Percentiles rank a stretch among this genome's conserved stretches.
Evolutionary conservation across 768 basidiomycete species (phyloP).

Genomic region (Arthromyces matolae): DNA sequence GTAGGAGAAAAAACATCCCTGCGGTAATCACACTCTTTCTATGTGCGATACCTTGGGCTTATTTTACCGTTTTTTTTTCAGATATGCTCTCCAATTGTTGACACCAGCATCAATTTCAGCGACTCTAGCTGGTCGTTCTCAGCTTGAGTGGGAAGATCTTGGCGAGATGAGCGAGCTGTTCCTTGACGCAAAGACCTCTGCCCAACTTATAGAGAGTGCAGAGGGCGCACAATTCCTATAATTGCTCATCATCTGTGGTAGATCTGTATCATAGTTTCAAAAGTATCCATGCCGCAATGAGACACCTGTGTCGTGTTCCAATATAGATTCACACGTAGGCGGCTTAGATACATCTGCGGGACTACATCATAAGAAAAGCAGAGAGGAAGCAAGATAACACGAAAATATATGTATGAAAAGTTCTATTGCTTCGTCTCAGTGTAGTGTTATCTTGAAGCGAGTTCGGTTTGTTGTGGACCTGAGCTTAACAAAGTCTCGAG

Average conservation of each 20-base stretch:
- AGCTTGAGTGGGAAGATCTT: conserved; percentile 87
- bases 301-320: too few relatives aligned
- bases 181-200: conserved; percentile 86
- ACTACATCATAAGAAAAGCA: too few relatives aligned
- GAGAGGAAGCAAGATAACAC: too few relatives aligned
- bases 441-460: too few relatives aligned
- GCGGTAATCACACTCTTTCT: conserved; percentile 40
- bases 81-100: conserved; percentile 88
- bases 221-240: conserved; percentile 24
- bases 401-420: too few relatives aligned
- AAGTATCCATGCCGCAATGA: too few relatives aligned
- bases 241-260: neutral
- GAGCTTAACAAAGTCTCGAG: conserved; percentile 21
- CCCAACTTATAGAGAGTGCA: conserved; percentile 47
- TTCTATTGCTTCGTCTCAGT: too few relatives aligned
- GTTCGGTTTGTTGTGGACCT: too few relatives aligned
- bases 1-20: conserved; percentile 83
- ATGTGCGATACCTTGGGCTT: too few relatives aligned
- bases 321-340: too few relatives aligned
- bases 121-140: conserved; percentile 65
- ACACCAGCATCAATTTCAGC: conserved; percentile 90
- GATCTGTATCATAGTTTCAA: conserved; percentile 4
- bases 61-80: conserved; percentile 30
- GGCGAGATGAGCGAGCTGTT: conserved; percentile 93
- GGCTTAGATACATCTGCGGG: too few relatives aligned